Evolutionary conservation across 2,329 filamentous ascomycete genomes (phyloP), one percentile per base, ranked within the genome.

Genomic region (Biscogniauxia sp.): DNA sequence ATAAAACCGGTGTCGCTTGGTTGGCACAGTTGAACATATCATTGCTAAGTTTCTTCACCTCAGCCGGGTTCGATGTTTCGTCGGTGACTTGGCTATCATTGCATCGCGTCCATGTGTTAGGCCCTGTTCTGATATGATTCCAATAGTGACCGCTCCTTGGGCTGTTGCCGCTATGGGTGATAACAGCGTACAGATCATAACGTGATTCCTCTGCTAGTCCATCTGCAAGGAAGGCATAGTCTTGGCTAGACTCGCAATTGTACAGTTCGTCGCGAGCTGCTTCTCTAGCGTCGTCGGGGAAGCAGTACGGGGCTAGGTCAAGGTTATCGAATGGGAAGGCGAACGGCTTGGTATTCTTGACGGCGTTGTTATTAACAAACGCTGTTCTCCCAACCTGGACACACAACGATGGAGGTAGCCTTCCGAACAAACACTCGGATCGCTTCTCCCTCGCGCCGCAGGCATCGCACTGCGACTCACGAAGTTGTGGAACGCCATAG

Each of bases 171-270:
- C 85, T 77, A 73, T 97, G 93, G 63, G 91, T 83, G 60, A 96
- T 85, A 7, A 97, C 89, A 1, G 88, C 93, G 72, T 97, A 97
- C 56, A 90, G 89, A 71, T 96, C 90, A 74, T 97, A 98, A 6
- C 81, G 78, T 71, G 90, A 93, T 0, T 90, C 88, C 0, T 75
- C 76, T 2, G 69, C 67, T 61, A 83, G 81, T 17, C 77, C 77
- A 7, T 69, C 74, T 60, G 17, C 53, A 2, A 54, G 45, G 6
- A 51, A 17, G 15, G 37, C 37, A n/a, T 45, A n/a, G 5, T 45
- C 37, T n/a, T 2, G 2, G 13, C 17, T n/a, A n/a, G 37, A 7
- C 6, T 6, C 2, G 37, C 11, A 45, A 2, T 2, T n/a, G 1
- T n/a, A 4, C 2, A 50, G 5, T 11, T n/a, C 20, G 41, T 51